Percentiles rank a stretch among this genome's conserved stretches.
Evolutionary conservation across 305 asterid species (phyloP).

Genomic region (Fraxinus sp.): DNA sequence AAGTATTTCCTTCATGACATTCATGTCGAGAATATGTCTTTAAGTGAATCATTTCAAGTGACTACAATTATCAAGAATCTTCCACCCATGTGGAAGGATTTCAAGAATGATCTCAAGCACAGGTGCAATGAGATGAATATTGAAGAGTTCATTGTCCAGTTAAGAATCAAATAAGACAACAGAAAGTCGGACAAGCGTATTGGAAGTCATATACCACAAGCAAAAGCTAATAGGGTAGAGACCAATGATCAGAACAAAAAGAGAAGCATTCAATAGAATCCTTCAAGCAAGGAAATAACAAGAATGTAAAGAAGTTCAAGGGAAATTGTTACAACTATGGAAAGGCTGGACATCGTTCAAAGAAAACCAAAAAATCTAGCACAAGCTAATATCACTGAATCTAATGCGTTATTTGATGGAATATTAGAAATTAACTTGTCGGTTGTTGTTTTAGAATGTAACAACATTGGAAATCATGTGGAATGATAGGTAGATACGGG

Average conservation of each 20-base stretch:
- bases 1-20: not conserved
- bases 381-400: not conserved
- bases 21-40: not conserved
- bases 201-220: not conserved
- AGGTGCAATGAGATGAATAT: not conserved
- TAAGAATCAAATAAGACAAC: not conserved
- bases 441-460: not conserved
- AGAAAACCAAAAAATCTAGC: not conserved
- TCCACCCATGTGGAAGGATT: not conserved
- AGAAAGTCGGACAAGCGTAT: not conserved
- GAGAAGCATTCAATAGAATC: not conserved
- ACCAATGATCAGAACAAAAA: not conserved
- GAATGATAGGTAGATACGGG: not conserved
- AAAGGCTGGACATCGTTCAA: not conserved
- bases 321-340: not conserved
- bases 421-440: not conserved
- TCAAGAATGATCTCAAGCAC: not conserved
- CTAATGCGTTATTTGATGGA: not conserved
- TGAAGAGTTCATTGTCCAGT: not conserved
- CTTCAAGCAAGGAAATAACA: not conserved
- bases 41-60: not conserved
- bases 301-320: not conserved
- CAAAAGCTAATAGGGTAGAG: not conserved
- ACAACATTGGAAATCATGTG: not conserved
- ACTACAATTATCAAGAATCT: not conserved